Conservation (phyloP, 1,284 basidiomycete genomes). For the Apiotrichum porosum region DNA sequence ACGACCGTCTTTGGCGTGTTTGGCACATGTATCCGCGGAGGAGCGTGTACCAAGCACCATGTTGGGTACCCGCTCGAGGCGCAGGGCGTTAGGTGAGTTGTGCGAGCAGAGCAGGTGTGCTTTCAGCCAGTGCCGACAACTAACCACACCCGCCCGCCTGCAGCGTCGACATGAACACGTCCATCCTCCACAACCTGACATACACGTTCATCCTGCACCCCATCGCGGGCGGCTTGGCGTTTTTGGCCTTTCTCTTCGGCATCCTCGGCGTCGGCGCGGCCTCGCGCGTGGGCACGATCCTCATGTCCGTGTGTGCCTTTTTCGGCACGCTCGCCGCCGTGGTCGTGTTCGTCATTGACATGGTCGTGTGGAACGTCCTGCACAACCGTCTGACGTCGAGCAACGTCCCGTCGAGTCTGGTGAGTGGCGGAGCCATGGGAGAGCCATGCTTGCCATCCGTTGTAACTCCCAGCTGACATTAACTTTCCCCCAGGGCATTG, state of each 20-base stretch:
- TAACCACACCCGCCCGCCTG: slow-evolving; percentile 2
- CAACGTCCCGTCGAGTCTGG: slow-evolving; percentile 49
- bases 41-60: slow-evolving; percentile 25
- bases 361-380: slow-evolving; percentile 70
- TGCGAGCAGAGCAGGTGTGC: neutral
- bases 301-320: slow-evolving; percentile 65
- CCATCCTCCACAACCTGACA: slow-evolving; percentile 63
- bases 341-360: slow-evolving; percentile 67
- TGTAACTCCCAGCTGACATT: neutral
- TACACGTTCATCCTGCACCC: slow-evolving; percentile 69
- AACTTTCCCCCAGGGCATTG: slow-evolving; percentile 44
- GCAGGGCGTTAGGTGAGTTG: slow-evolving; percentile 26
- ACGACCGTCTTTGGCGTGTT: slow-evolving; percentile 65
- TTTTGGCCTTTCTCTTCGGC: slow-evolving; percentile 67
- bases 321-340: slow-evolving; percentile 63
- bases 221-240: slow-evolving; percentile 66
- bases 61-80: slow-evolving; percentile 40
- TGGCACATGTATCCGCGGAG: slow-evolving; percentile 62
- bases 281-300: slow-evolving; percentile 63
- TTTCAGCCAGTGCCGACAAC: too few relatives aligned
- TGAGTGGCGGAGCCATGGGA: too few relatives aligned
- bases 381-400: slow-evolving; percentile 57
- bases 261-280: slow-evolving; percentile 58
- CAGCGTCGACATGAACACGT: slow-evolving; percentile 50
- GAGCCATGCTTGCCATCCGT: neutral